phyloP scores from a whole-genome alignment of 495 filamentous ascomycete species.

The Usnea hakonensis region DNA sequence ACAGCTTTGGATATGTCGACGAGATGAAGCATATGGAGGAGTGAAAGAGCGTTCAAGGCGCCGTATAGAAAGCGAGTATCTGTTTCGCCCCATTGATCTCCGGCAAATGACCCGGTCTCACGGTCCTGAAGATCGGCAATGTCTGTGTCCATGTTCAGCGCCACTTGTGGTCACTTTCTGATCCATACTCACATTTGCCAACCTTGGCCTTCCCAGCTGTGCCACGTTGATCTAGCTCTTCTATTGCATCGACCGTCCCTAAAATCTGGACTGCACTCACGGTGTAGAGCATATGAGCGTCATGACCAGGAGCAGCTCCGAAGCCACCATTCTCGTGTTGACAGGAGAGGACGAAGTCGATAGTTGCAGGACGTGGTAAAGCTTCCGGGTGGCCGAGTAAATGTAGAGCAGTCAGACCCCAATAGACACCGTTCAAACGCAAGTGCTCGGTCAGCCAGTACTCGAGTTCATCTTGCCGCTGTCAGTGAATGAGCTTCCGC shows the following conservation, averaged over 20 bases:
- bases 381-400: slow-evolving; percentile 72
- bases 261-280: slow-evolving; percentile 90
- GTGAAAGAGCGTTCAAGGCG: slow-evolving; percentile 76
- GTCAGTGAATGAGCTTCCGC: slow-evolving; percentile 27
- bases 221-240: slow-evolving; percentile 64
- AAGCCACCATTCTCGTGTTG: slow-evolving; percentile 84
- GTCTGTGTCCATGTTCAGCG: slow-evolving; percentile 39
- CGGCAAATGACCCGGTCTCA: slow-evolving; percentile 76
- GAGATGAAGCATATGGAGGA: slow-evolving; percentile 60
- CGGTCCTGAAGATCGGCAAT: slow-evolving; percentile 74
- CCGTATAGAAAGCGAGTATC: slow-evolving; percentile 93
- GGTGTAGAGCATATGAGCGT: slow-evolving; percentile 92
- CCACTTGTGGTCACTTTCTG: neutral
- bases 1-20: slow-evolving; percentile 76
- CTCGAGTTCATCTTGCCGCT: slow-evolving; percentile 86
- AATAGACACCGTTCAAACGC: slow-evolving; percentile 89
- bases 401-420: slow-evolving; percentile 86
- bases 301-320: slow-evolving; percentile 86
- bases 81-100: slow-evolving; percentile 92
- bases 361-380: slow-evolving; percentile 69
- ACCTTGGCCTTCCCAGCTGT: slow-evolving; percentile 60
- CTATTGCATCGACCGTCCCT: slow-evolving; percentile 72
- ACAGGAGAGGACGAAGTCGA: slow-evolving; percentile 88
- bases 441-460: slow-evolving; percentile 97
- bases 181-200: slow-evolving; percentile 55